Base-by-base conservation (phyloP, 345 rosid species). In the Triadica sebifera region DNA sequence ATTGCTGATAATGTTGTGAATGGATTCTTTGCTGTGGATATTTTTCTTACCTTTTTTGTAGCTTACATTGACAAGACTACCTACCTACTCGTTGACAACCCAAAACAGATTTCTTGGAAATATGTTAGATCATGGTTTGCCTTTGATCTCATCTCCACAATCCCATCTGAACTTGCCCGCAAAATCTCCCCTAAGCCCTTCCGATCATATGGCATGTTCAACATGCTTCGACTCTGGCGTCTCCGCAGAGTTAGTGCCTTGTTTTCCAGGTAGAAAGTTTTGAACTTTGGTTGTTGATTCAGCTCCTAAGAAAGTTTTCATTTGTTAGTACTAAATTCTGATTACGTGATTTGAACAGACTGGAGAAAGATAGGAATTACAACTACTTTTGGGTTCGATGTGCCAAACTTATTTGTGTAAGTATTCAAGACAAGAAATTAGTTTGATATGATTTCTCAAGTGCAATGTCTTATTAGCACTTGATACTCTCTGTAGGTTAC, bases 151-250 rank as follows among this genome's bases (percentile, higher is more conserved):
- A 77, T 91, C n/a, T 91, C 99, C 65, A 89, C 93, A 0, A 80
- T 87, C 39, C 98, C 98, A 16, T 81, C 94, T 5, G 98, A 95
- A 69, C 84, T 88, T 34, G 94, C 87, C 41, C 52, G 70, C 73
- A 94, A 74, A 80, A 83, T 92, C 34, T 82, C 85, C 49, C 89
- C 93, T 13, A 77, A 84, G 72, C 68, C 85, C 4, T 51, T 88
- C 56, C 80, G 53, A 55, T 71, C 87, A 2, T 92, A 91, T 78
- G 97, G 93, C 53, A 81, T 90, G 3, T 90, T 90, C 80, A 93
- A 87, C 81, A 91, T 95, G 98, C 96, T 95, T 76, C 91, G 98
- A 67, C 97, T 93, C 1, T 93, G 99, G 99, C 99, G 98, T 78
- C 90, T 95, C 24, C 85, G 99, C 7, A 89, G 99, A 89, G 97